These are phyloP conservation scores for Xanthoceras sorbifolium DNA, from an alignment of 345 rosid species.

Conservation along the genomic window DNA sequence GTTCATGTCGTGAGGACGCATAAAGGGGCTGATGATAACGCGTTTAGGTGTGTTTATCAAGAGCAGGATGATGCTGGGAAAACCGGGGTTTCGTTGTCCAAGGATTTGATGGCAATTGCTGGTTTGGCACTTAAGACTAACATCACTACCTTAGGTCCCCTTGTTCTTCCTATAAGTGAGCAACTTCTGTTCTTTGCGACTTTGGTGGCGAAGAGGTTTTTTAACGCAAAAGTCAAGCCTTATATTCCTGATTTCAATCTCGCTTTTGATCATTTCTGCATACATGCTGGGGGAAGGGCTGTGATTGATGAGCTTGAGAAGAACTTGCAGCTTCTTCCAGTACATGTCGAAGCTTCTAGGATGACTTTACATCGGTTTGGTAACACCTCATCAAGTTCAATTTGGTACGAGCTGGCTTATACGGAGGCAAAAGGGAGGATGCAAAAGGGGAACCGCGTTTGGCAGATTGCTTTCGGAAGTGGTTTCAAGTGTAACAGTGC, in stretches of 20 bases:
- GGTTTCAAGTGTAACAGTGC: slow-evolving; percentile 96
- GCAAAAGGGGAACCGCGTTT: slow-evolving; percentile 74
- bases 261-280: slow-evolving; percentile 89
- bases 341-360: slow-evolving; percentile 78
- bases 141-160: slow-evolving; percentile 86
- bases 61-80: slow-evolving; percentile 81
- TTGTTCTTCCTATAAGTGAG: slow-evolving; percentile 89
- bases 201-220: slow-evolving; percentile 60
- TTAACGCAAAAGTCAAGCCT: slow-evolving; percentile 67
- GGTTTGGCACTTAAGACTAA: slow-evolving; percentile 86
- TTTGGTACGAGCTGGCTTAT: slow-evolving; percentile 91
- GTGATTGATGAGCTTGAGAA: slow-evolving; percentile 96
- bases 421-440: slow-evolving; percentile 81
- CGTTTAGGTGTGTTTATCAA: slow-evolving; percentile 81
- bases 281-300: slow-evolving; percentile 88
- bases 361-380: slow-evolving; percentile 92
- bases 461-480: slow-evolving; percentile 93
- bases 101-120: slow-evolving; percentile 90
- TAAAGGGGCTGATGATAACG: slow-evolving; percentile 84
- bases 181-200: slow-evolving; percentile 81
- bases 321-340: slow-evolving; percentile 74
- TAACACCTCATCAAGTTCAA: slow-evolving; percentile 90
- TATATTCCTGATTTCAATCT: slow-evolving; percentile 95
- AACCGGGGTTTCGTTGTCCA: slow-evolving; percentile 84
- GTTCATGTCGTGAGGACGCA: slow-evolving; percentile 92